Evolutionary conservation across 2,329 filamentous ascomycete genomes (phyloP), one percentile per base, ranked within the genome.

Genomic region (Fusarium nanum): DNA sequence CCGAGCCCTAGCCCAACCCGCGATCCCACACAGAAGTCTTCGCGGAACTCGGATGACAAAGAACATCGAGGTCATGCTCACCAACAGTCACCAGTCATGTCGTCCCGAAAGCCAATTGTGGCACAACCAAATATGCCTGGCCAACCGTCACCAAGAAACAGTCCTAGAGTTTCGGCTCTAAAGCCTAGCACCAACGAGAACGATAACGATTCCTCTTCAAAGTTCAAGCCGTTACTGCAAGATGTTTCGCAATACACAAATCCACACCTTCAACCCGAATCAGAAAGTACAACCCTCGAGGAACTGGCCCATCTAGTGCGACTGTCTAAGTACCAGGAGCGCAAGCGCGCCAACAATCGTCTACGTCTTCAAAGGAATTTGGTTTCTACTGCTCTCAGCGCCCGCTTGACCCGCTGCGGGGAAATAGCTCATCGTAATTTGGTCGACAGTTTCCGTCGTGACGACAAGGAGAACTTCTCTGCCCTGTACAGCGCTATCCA

Each of bases 221-320:
- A 53, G 34, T 70, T 84, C 32, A 81, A 79, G 60, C 83, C 90
- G n/a, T 83, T 93, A 48, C 80, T 92, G 49, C 86, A 88, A 67
- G 90, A 93, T 77, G 81, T 88, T 45, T 91, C 90, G 44, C 83
- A 89, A 60, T 92, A 92, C 78, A 85, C 86, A 47, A 91, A 91
- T 76, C 81, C 87, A 16, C 85, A 87, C 70, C 78, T 91, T 58
- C 84, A 86, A 50, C 84, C 86, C 40, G 88, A 91, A 66, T 85
- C 84, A 54, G 88, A 91, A 47, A 87, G 88, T 62, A 93, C 91
- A 47, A 91, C 90, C 16, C 83, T 95, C 66, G 89, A 92, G 75
- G 92, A 94, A 80, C 87, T 95, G 71, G 92, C 92, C 54, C 92
- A 94, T 78, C 81, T 94, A 74, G 91, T 93, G 70, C 89, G 92